Conservation (phyloP, 306 rosid species). For the Mimosa bimucronata region DNA sequence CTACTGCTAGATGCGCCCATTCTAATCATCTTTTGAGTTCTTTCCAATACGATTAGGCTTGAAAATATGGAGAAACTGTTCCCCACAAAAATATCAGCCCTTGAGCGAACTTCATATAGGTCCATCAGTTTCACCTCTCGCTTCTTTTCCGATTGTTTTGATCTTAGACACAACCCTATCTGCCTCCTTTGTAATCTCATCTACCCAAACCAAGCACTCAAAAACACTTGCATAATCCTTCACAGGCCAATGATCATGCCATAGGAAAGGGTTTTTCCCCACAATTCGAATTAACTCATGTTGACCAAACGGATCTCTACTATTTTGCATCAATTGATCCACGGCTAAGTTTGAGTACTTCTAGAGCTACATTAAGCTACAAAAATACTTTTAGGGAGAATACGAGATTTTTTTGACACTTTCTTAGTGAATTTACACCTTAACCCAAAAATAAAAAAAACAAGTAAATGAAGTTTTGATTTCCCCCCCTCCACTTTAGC, state of each 20-base stretch:
- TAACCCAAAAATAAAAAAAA: too few relatives aligned
- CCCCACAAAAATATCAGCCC: constrained; percentile 84
- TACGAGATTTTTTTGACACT: too few relatives aligned
- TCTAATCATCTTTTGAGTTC: constrained; percentile 75
- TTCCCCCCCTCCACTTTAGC: too few relatives aligned
- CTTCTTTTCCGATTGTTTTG: constrained; percentile 55
- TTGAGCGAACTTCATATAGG: constrained; percentile 71
- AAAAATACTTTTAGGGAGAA: too few relatives aligned
- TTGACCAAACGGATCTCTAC: constrained; percentile 51
- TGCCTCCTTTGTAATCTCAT: constrained; percentile 68
- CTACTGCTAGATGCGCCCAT: constrained; percentile 38
- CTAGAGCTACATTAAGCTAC: too few relatives aligned
- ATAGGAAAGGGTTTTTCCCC: constrained; percentile 88
- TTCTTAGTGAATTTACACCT: too few relatives aligned
- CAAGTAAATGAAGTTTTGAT: too few relatives aligned
- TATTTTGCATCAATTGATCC: constrained; percentile 63
- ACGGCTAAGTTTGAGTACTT: too few relatives aligned
- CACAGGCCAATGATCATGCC: constrained; percentile 99
- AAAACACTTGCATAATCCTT: constrained; percentile 80
- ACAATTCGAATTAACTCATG: constrained; percentile 65
- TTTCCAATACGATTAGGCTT: constrained; percentile 77
- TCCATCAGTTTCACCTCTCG: constrained; percentile 14
- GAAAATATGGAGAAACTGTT: constrained; percentile 96
- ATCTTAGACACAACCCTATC: constrained; percentile 72
- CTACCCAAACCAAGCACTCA: constrained; percentile 79